These are phyloP conservation scores for Telopea speciosissima DNA, from an alignment of 177 flowering plant species.

Conservation along the genomic window DNA sequence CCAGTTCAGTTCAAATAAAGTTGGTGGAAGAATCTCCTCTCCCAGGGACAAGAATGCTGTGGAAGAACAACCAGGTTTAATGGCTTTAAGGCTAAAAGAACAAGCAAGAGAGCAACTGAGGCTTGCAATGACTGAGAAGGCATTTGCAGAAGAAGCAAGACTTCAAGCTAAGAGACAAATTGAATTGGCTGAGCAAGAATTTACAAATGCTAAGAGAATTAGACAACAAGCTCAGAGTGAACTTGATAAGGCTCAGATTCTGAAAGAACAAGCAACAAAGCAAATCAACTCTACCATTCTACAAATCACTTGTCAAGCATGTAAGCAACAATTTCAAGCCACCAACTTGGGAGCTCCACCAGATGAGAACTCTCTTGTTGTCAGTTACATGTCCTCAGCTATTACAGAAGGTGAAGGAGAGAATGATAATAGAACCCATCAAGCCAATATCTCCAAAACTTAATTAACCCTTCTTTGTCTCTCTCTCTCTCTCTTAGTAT, in stretches of 20 bases:
- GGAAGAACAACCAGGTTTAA: conserved; percentile 12
- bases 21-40: neutral
- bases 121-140: conserved; percentile 50
- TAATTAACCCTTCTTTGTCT: conserved; percentile 8
- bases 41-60: conserved; percentile 1
- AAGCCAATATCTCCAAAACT: conserved; percentile 10
- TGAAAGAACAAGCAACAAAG: conserved; percentile 51
- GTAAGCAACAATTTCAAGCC: conserved; percentile 51
- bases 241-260: conserved; percentile 43
- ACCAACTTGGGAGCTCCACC: conserved; percentile 15
- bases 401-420: conserved; percentile 45
- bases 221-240: conserved; percentile 62
- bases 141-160: conserved; percentile 56
- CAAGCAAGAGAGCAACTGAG: conserved; percentile 40
- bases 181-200: conserved; percentile 62
- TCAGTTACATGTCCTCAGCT: conserved; percentile 49
- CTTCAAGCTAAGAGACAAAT: conserved; percentile 50
- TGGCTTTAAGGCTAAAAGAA: conserved; percentile 29
- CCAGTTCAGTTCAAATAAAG: too few relatives aligned
- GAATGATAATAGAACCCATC: conserved; percentile 21
- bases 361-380: conserved; percentile 36
- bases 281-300: conserved; percentile 51
- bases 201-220: conserved; percentile 53
- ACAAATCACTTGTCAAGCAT: conserved; percentile 60
- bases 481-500: conserved; percentile 3